These are phyloP conservation scores for Capsicum baccatum DNA, from an alignment of 257 asterid species.

Conservation along the genomic window DNA sequence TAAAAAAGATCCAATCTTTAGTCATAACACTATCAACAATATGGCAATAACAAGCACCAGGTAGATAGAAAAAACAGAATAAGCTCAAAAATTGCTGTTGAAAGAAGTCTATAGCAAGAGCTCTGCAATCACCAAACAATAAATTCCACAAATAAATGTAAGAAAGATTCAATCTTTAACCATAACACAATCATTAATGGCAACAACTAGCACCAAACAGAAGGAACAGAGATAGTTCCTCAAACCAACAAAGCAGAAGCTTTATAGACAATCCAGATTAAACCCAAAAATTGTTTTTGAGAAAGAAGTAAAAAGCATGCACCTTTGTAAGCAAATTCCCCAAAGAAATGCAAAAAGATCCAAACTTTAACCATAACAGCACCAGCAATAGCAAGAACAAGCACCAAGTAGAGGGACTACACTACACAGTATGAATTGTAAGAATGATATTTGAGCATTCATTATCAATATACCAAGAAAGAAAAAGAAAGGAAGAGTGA, in stretches of 20 bases:
- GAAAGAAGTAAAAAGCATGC: no score
- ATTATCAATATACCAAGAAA: neutral
- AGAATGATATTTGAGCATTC: no score
- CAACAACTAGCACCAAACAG: no score
- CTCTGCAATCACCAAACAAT: neutral
- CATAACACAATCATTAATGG: no score
- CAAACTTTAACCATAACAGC: neutral
- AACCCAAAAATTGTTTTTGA: no score
- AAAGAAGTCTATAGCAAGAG: neutral
- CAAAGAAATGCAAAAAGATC: neutral
- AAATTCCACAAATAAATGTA: no score
- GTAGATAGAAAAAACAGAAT: neutral
- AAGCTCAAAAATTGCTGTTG: neutral
- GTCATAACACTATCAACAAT: neutral
- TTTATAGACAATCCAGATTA: no score
- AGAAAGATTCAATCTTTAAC: no score
- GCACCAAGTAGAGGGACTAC: neutral
- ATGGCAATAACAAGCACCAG: neutral
- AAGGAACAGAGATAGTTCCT: no score
- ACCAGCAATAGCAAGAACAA: neutral
- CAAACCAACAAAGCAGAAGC: no score
- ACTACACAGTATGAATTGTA: no score
- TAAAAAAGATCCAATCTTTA: neutral
- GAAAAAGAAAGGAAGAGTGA: neutral
- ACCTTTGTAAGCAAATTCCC: neutral